Base-by-base conservation (phyloP, 2,329 filamentous ascomycete species). In the Claviceps citrina region DNA sequence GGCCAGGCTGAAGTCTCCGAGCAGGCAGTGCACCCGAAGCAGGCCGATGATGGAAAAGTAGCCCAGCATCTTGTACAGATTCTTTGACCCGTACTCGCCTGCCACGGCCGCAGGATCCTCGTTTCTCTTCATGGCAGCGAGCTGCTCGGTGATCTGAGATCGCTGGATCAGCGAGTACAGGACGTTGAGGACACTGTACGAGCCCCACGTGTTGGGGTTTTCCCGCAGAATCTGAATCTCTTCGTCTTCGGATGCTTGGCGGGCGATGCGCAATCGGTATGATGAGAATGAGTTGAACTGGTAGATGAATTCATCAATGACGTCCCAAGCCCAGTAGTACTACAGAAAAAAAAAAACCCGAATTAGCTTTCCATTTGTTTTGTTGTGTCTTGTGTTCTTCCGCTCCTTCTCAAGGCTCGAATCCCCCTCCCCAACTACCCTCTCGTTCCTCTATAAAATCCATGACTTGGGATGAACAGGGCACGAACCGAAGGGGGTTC, bases 251-350 rank as follows among this genome's bases (percentile, higher is more conserved):
- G 82, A 68, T 62, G 77, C 69, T 70, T 79, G 71, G 44, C 86
- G 77, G 48, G 91, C 91, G 51, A 94, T 78, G 50, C 86, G 81
- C 63, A 93, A 86, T 57, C 91, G 80, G 74, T 95, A 95, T 47
- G 86, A 85, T 62, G 86, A 96, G 73, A 98, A 98, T 44, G 87
- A 93, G 73, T 98, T 95, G 73, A 98, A 98, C 64, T 98, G 91
- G 71, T 98, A 98, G 67, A 98, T 96, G 70, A 98, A 98, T 66
- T 98, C 91, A 64, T 98, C 91, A 66, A 98, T 95, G 51, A 96
- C 89, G 63, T 98, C 91, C 91, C 91, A 98, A 31, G 91, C 91
- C 91, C 91, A 98, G 70, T 89, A 95, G 68, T 94, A 93, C 85
- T 96, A 60, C 33, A 36, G 41, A 35, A 35, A 41, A 28, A 13